Base-by-base conservation (phyloP, 2,329 filamentous ascomycete genomes). In the Colletotrichum endophyticum region DNA sequence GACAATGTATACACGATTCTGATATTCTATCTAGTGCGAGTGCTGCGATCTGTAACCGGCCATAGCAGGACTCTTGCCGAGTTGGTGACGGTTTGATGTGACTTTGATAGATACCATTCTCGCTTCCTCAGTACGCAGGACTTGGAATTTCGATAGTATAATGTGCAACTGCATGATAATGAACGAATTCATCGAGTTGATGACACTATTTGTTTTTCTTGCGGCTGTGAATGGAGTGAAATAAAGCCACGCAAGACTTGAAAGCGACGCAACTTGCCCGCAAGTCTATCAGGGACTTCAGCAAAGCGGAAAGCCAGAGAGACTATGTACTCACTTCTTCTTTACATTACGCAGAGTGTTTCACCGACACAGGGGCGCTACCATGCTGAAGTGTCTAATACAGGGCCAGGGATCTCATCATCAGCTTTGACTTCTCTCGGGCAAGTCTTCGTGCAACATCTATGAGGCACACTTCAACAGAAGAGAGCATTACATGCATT, bases 171-270 rank as follows among this genome's bases (percentile, higher is more conserved):
- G 6, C 44, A 22, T 53, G n/a, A 53, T 53, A 22, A 53, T 53
- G 44, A 53, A 53, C n/a, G 11, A 53, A 13, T 2, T 22, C 19
- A 49, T 22, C n/a, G 44, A 44, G 44, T 3, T 3, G 2, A 0
- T n/a, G 19, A 22, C 11, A 49, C 3, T 22, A 1, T 22, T 22
- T 53, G n/a, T 7, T 0, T 53, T 49, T 1, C 3, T 22, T 2
- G 6, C n/a, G 7, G 19, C 44, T 4, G 11, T 49, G 19, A 22
- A 12, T 12, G n/a, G 44, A 49, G 9, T 53, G n/a, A 22, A 12
- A 22, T 2, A 22, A 25, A 22, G 44, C 19, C 2, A 15, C 1
- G n/a, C 4, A 13, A 25, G 44, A 53, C 44, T 53, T 22, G n/a
- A 0, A 13, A 53, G 11, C 6, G n/a, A 25, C 12, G 44, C n/a